phyloP scores from a whole-genome alignment of 352 stramenopile genomes.

The Globisporangium paroecandrum region DNA sequence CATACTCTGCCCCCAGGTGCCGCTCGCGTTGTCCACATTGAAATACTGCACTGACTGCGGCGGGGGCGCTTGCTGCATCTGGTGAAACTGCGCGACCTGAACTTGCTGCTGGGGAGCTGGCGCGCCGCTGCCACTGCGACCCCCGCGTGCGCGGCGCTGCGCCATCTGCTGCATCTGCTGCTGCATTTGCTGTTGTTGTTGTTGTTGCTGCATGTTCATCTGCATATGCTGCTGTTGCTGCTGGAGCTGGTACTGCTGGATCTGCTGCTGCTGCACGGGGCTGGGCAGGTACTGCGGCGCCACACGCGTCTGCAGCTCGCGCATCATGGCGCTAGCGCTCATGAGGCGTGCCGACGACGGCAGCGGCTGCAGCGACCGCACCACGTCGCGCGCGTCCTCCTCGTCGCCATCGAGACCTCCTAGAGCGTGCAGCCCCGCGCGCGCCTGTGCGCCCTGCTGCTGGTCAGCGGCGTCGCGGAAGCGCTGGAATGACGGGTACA shows the following conservation, averaged over 20 bases:
- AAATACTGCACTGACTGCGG: background rate
- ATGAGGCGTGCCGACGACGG: conserved; percentile 3
- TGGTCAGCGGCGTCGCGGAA: conserved; percentile 10
- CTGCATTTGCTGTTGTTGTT: conserved; percentile 3
- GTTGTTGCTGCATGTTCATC: background rate
- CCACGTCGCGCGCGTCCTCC: conserved; percentile 15
- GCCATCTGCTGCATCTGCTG: conserved; percentile 13
- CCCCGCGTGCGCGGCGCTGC: background rate
- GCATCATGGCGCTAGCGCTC: conserved; percentile 2
- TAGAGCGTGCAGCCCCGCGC: background rate
- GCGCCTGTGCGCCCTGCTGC: conserved; percentile 8
- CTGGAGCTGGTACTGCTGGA: conserved; percentile 14
- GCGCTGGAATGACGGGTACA: conserved; percentile 18
- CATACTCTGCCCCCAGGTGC: background rate
- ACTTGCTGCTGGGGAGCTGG: conserved; percentile 4
- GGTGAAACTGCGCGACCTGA: background rate
- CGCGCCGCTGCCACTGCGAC: background rate
- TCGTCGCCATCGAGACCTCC: background rate
- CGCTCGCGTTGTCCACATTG: background rate
- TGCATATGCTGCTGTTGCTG: background rate
- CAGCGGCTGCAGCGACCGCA: conserved; percentile 16
- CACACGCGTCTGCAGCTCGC: conserved; percentile 14
- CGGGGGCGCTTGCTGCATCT: conserved; percentile 10
- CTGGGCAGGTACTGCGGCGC: conserved; percentile 17
- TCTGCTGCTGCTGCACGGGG: conserved; percentile 17